A percentile compares a stretch with the other conserved stretches of the same genome.
Conservation (phyloP, 2,329 filamentous ascomycete genomes). For the Pestalotiopsis sp. region DNA sequence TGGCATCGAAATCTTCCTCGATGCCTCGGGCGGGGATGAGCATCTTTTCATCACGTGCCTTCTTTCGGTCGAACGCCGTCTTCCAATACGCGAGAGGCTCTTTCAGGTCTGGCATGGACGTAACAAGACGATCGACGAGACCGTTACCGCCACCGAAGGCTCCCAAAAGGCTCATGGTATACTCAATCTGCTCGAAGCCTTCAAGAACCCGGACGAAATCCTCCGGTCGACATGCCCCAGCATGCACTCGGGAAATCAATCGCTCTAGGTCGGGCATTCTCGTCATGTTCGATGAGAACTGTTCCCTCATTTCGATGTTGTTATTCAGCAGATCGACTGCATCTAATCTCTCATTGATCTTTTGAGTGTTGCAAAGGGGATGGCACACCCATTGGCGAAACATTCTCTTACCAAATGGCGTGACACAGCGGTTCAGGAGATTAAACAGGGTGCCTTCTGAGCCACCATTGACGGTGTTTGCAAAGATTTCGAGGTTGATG, state of each 20-base stretch:
- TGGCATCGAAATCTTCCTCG: slow-evolving; percentile 89
- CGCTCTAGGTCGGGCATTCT: slow-evolving; percentile 95
- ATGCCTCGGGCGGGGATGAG: slow-evolving; percentile 86
- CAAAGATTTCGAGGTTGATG: slow-evolving; percentile 96
- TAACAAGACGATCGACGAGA: slow-evolving; percentile 81
- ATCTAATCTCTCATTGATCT: slow-evolving; percentile 89
- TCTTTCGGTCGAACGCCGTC: slow-evolving; percentile 82
- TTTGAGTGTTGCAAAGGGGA: slow-evolving; percentile 81
- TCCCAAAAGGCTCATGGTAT: slow-evolving; percentile 81
- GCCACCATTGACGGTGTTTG: slow-evolving; percentile 88
- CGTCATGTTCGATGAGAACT: slow-evolving; percentile 84
- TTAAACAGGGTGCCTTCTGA: slow-evolving; percentile 85
- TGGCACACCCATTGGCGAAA: slow-evolving; percentile 98
- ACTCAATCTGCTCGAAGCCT: slow-evolving; percentile 97
- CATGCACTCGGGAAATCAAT: slow-evolving; percentile 91
- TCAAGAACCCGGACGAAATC: slow-evolving; percentile 94
- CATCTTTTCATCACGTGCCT: slow-evolving; percentile 77
- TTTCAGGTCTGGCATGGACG: slow-evolving; percentile 82
- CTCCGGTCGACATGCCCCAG: slow-evolving; percentile 83
- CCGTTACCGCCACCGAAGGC: slow-evolving; percentile 77
- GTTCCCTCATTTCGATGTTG: slow-evolving; percentile 77
- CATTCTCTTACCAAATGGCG: slow-evolving; percentile 94
- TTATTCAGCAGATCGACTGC: slow-evolving; percentile 92
- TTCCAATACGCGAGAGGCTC: slow-evolving; percentile 83
- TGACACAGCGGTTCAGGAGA: slow-evolving; percentile 91